Percentiles rank a stretch among this genome's conserved stretches.
These are phyloP conservation scores for Xerocomus minutiporus DNA, from an alignment of 1,284 basidiomycete species.

Conservation along the genomic window DNA sequence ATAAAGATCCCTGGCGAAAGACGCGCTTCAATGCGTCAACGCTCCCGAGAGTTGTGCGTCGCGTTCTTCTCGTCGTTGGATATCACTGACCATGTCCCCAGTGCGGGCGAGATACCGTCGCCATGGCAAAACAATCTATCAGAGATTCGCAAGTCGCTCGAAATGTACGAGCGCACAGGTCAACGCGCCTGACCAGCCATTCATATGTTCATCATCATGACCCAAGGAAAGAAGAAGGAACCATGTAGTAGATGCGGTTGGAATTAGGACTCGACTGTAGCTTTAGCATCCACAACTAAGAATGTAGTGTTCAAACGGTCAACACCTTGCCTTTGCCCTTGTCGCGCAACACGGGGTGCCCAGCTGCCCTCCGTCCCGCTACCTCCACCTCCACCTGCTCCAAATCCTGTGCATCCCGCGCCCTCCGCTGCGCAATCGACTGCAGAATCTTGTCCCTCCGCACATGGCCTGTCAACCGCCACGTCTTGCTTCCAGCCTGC, in stretches of 20 bases:
- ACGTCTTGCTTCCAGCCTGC: conserved; percentile 45
- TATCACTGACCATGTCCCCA: not conserved
- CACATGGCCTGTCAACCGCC: conserved; percentile 40
- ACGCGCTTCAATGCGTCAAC: conserved; percentile 21
- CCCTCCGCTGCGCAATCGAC: conserved; percentile 29
- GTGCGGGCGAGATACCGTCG: conserved; percentile 26
- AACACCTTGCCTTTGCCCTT: conserved; percentile 15
- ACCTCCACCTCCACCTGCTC: conserved; percentile 24
- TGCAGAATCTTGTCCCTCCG: conserved; percentile 43
- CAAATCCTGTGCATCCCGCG: conserved; percentile 21
- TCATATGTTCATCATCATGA: not conserved
- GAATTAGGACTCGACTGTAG: conserved; percentile 16
- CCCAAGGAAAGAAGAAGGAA: not conserved
- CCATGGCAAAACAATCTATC: conserved; percentile 29
- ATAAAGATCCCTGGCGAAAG: conserved; percentile 32
- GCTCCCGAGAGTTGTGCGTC: conserved; percentile 27
- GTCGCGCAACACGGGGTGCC: conserved; percentile 22
- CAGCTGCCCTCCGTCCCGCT: conserved; percentile 20
- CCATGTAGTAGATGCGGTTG: not conserved
- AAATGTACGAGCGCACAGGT: conserved; percentile 16
- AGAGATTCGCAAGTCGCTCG: conserved; percentile 33
- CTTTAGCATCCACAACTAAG: conserved; percentile 17
- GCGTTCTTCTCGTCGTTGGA: not conserved
- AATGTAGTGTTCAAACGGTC: conserved; percentile 5
- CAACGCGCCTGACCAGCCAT: conserved; percentile 13